Evolutionary conservation across 2,329 filamentous ascomycete genomes (phyloP), one percentile per base, ranked within the genome.

Genomic region (Curvularia sp.): DNA sequence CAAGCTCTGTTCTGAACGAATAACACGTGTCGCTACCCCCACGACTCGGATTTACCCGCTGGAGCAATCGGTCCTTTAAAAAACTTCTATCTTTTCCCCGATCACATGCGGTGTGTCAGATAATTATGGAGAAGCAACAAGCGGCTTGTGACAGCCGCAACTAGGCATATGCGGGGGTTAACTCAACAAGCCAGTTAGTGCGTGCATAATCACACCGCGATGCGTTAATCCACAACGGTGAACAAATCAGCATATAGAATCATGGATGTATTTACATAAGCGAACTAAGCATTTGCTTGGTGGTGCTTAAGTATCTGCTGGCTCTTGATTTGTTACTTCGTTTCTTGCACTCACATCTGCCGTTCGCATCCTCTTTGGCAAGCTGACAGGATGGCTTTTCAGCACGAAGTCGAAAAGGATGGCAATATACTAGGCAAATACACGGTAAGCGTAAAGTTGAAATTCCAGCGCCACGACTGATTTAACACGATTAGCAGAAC

Each of bases 241-340:
- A 42, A 27, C 45, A 55, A 42, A 41, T 47, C 18, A 21, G 43
- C 27, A 19, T 6, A 27, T 13, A 6, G 9, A 32, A 18, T 18
- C 36, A 10, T 15, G 21, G 34, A 41, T 42, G 19, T 25, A 32
- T n/a, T 4, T 55, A n/a, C n/a, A n/a, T n/a, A 55, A 49, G 52
- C 45, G 25, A 30, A 23, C 28, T 12, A 55, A 55, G 52, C 45
- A 49, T 49, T 47, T 42, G 19, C 45, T 55, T 55, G 52, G 52
- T 53, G 30, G 21, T 36, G 50, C 50, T 53, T 53, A 49, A 42
- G 45, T 32, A 25, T 7, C 18, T 3, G 19, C 10, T 28, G 21
- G 12, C 10, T 27, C 18, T 34, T 49, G 7, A 25, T 25, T 49
- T 49, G 13, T 36, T n/a, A 18, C 27, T 12, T 23, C 18, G 2